A percentile compares a stretch with the other conserved stretches of the same genome.
phyloP scores from a whole-genome alignment of 352 stramenopile genomes.

The Aphanomyces invadans region DNA sequence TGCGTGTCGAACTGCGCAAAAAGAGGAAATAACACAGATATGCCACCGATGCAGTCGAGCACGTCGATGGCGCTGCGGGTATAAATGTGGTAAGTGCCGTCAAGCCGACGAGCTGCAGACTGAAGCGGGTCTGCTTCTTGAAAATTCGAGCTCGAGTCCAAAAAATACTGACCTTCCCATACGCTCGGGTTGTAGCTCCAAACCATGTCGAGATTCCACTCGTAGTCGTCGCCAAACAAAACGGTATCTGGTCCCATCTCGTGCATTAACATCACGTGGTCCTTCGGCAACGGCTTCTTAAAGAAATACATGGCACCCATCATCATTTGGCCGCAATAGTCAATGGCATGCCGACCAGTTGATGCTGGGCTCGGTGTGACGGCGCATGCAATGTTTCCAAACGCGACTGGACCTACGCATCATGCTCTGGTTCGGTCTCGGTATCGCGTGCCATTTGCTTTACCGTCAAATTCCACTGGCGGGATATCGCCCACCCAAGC shows the following conservation, averaged over 20 bases:
- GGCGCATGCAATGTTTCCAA: slow-evolving; percentile 13
- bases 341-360: not conserved
- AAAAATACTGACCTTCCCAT: slow-evolving; percentile 24
- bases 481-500: not conserved
- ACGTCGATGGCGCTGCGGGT: slow-evolving; percentile 14
- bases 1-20: slow-evolving; percentile 19
- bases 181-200: slow-evolving; percentile 24
- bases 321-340: not conserved
- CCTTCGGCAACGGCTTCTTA: slow-evolving; percentile 7
- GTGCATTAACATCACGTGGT: not conserved
- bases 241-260: slow-evolving; percentile 5
- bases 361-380: not conserved
- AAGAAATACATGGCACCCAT: slow-evolving; percentile 15
- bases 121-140: slow-evolving; percentile 8
- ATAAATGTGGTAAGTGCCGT: slow-evolving; percentile 23
- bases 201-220: not conserved
- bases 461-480: slow-evolving; percentile 13
- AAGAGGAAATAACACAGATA: slow-evolving; percentile 21
- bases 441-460: too few species aligned
- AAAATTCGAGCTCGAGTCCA: slow-evolving; percentile 21
- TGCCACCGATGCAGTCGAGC: slow-evolving; percentile 20
- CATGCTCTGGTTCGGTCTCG: too few species aligned
- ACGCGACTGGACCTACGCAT: not conserved
- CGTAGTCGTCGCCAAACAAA: not conserved
- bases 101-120: slow-evolving; percentile 10